A percentile compares a stretch with the other conserved stretches of the same genome.
These are phyloP conservation scores for Patellifolia procumbens DNA, from an alignment of 179 eudicot genomes.

Conservation along the genomic window DNA sequence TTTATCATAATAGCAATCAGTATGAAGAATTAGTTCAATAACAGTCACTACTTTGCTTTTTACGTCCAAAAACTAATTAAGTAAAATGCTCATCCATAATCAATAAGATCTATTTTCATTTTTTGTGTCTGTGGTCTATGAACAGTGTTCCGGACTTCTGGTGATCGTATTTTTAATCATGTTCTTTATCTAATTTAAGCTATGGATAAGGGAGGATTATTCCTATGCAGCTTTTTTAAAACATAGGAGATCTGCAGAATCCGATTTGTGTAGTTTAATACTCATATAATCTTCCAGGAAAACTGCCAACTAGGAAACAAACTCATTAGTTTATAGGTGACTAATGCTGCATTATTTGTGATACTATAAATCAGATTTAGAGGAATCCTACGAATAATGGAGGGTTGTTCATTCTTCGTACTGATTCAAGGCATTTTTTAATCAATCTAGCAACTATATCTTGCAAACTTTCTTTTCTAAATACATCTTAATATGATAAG, in stretches of 20 bases:
- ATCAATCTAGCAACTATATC: neutral
- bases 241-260: conserved; percentile 12
- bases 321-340: neutral
- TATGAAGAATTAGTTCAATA: neutral
- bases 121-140: too few species aligned
- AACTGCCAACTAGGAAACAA: too few species aligned
- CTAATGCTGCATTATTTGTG: neutral
- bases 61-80: neutral
- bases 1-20: neutral
- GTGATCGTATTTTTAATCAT: neutral
- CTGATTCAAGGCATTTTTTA: neutral
- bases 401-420: neutral
- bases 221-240: conserved; percentile 16
- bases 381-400: neutral
- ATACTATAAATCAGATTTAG: neutral
- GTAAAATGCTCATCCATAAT: neutral
- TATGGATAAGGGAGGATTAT: conserved; percentile 24
- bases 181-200: neutral
- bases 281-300: too few species aligned
- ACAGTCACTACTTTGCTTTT: too few species aligned
- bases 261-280: too few species aligned
- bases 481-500: too few species aligned
- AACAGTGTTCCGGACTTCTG: neutral
- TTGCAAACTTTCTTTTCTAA: too few species aligned
- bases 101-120: neutral